Evolutionary conservation across 805 yeast species (phyloP).

Genomic region (Candida silvatica): DNA sequence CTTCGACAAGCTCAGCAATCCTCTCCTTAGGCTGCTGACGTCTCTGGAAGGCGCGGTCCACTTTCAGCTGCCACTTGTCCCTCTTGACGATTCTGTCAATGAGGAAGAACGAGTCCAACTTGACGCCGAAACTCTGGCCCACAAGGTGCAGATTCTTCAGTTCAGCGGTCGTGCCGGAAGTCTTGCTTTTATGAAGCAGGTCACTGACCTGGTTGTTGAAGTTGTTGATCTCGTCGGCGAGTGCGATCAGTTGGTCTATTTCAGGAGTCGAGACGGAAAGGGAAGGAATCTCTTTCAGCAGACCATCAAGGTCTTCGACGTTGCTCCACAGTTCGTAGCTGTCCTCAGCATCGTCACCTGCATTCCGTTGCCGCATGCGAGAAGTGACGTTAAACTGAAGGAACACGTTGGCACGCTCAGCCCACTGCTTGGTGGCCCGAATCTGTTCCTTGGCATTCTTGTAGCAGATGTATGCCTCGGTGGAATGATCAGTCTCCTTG

Average conservation of each 20-base stretch:
- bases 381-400: constrained; percentile 42
- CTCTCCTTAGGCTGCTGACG: constrained; percentile 18
- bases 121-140: constrained; percentile 54
- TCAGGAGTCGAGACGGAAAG: constrained; percentile 50
- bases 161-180: constrained; percentile 29
- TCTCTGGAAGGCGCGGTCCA: constrained; percentile 7
- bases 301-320: constrained; percentile 25
- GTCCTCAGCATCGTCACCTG: neutral
- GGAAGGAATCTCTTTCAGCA: constrained; percentile 38
- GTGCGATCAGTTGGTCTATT: constrained; percentile 47
- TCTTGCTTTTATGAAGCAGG: constrained; percentile 23
- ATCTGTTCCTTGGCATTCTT: constrained; percentile 32
- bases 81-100: constrained; percentile 30
- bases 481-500: constrained; percentile 4
- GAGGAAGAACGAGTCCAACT: constrained; percentile 36
- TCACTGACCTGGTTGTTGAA: constrained; percentile 39
- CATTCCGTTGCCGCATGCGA: constrained; percentile 28
- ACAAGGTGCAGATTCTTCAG: constrained; percentile 43
- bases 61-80: constrained; percentile 29
- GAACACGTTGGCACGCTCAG: constrained; percentile 45
- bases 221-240: constrained; percentile 40
- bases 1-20: constrained; percentile 13
- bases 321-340: constrained; percentile 4
- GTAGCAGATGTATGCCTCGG: constrained; percentile 13
- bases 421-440: constrained; percentile 39